Evolutionary conservation across 129 eudicot genomes (phyloP), one percentile per base, ranked within the genome.

Genomic region (Flaveria sonorensis): DNA sequence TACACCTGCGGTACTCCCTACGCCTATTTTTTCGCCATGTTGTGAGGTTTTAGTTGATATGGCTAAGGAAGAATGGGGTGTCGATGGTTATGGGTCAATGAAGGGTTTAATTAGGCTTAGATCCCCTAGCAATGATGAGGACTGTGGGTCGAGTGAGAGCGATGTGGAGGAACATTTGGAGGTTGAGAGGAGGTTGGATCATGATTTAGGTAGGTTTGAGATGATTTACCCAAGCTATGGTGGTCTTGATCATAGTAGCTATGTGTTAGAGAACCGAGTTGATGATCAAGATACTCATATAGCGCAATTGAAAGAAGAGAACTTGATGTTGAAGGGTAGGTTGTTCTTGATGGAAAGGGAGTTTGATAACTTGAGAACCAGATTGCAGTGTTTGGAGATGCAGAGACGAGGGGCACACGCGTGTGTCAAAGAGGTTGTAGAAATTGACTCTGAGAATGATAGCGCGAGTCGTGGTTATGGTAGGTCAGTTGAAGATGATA

Each of bases 11-110:
- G 98, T 92, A 20, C 74, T 92, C n/a, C 98, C 98, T 1, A 92
- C 98, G 0, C 98, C 96, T 0, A 81, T 73, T 3, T 92, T 92
- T 42, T 90, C 98, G 0, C 96, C 98, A 0, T 90, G 96, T 1
- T 83, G 88, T 60, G 98, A 92, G 80, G 92, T 84, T 53, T 76
- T 92, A 69, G 96, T 82, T 14, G 96, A 92, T 36, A 92, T 88
- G 93, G 98, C 98, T 3, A 92, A 92, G 80, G 98, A 92, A 50
- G 96, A 92, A 81, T 92, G 98, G 98, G 98, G 98, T 0, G 98
- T 92, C 2, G 98, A 92, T 78, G 96, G 98, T 7, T 92, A 92
- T 51, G 98, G 98, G 0, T 86, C 93, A 3, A 92, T 92, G 98
- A 92, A 92, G 77, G 98, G 98, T 1, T 81, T 92, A 75, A 92